Percentiles rank a stretch among this genome's conserved stretches.
Conservation (phyloP, 345 rosid species). For the Noccaea caerulescens region DNA sequence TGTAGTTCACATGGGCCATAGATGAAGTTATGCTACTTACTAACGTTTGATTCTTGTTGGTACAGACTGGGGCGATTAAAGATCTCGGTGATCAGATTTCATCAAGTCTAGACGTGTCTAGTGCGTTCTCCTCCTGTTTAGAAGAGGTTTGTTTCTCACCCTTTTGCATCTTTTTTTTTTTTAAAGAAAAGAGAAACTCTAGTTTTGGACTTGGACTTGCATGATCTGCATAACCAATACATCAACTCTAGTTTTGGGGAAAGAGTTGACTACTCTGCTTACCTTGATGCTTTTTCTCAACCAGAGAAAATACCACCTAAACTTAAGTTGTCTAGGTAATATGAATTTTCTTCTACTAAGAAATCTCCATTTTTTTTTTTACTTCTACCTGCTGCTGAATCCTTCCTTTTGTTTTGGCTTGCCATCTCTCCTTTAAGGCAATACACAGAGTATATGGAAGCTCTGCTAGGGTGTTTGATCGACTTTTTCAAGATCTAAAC, state of each 20-base stretch:
- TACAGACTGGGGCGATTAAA: too few relatives aligned
- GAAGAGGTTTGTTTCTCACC: too few relatives aligned
- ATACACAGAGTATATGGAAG: slow-evolving; percentile 71
- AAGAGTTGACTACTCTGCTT: slow-evolving; percentile 76
- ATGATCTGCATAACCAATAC: slow-evolving; percentile 76
- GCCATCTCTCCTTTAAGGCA: slow-evolving; percentile 54
- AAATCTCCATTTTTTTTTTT: background rate
- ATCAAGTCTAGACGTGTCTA: too few relatives aligned
- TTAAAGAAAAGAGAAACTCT: too few relatives aligned
- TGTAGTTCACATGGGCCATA: too few relatives aligned
- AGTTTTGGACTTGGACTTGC: slow-evolving; percentile 87
- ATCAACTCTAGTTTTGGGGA: slow-evolving; percentile 83
- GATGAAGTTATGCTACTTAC: too few relatives aligned
- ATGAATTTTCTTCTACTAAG: too few relatives aligned
- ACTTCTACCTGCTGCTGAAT: slow-evolving; percentile 30
- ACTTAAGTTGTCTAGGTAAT: slow-evolving; percentile 68
- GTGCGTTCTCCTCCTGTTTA: too few relatives aligned
- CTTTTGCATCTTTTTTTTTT: too few relatives aligned
- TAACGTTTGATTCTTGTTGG: too few relatives aligned
- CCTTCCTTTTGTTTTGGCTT: background rate
- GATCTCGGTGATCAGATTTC: too few relatives aligned
- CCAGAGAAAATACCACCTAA: slow-evolving; percentile 61
- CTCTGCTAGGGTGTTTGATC: slow-evolving; percentile 69
- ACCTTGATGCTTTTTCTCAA: slow-evolving; percentile 71
- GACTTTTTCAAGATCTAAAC: slow-evolving; percentile 86